Evolutionary conservation across 495 filamentous ascomycete species (phyloP), one percentile per base, ranked within the genome.

Genomic region (Podospora sp.): DNA sequence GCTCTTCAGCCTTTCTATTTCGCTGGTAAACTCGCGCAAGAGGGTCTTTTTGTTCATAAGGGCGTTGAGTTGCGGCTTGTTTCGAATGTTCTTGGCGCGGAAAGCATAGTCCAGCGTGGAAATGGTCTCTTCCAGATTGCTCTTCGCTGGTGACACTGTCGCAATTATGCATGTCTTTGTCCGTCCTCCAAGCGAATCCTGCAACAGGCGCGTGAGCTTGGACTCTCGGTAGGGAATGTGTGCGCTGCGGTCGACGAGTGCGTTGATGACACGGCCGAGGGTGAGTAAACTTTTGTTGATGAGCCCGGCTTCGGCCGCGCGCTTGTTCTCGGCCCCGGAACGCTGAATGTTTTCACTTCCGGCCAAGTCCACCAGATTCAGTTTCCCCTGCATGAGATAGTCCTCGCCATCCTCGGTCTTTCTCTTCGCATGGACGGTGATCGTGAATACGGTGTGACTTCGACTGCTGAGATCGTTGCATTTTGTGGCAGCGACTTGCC

Each of bases 151-250:
- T 0, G 95, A 97, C 53, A 99, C 86, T 0, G 96, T 99, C 3
- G 95, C 96, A 71, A 99, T 97, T 69, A 99, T 99, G 79, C 95
- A 98, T 4, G 95, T 99, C 76, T 98, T 99, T 9, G 95, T 99
- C 57, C 89, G 88, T 12, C 95, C 95, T 56, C 95, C 95, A 0
- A 99, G 85, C 16, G 95, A 99, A 73, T 99, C 96, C 88, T 98
- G 95, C 58, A 99, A 81, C 1, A 99, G 82, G 24, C 95, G 87
- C 2, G 95, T 99, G 60, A 99, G 86, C 75, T 99, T 99, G 1
- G 95, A 98, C 77, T 98, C 95, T 67, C 95, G 82, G 78, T 99
- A 99, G 0, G 95, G 95, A 65, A 99, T 97, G 76, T 98, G 95
- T 0, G 88, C 83, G 73, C 91, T 88, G 70, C 89, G 91, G 73